Conservation (phyloP, 1,139 yeast genomes). For the Geotrichum cucujoidarum region DNA sequence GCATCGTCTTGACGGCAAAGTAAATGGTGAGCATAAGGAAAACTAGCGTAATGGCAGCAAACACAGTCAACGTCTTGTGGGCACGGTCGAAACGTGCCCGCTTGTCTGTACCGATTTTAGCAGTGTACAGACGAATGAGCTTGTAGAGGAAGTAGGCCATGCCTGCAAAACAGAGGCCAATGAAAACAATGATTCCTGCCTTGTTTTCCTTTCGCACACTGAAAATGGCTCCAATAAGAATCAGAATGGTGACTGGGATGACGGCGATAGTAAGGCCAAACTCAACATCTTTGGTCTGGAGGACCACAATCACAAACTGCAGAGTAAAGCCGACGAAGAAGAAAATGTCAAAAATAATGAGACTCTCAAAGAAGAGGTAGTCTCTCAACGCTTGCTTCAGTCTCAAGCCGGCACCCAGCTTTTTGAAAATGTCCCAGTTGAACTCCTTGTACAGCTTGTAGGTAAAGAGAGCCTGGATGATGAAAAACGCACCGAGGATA, state of each 20-base stretch:
- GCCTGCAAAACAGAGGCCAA: constrained; percentile 42
- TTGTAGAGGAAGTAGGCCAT: constrained; percentile 50
- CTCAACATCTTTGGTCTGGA: constrained; percentile 43
- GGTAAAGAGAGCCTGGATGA: constrained; percentile 39
- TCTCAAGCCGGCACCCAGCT: constrained; percentile 47
- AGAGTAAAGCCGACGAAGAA: constrained; percentile 52
- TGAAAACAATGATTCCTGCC: constrained; percentile 35
- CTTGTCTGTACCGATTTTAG: constrained; percentile 37
- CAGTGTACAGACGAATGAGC: constrained; percentile 46
- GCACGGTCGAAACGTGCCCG: constrained; percentile 43
- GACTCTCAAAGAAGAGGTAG: constrained; percentile 40
- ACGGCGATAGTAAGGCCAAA: constrained; percentile 49
- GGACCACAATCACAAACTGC: constrained; percentile 50
- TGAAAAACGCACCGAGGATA: constrained; percentile 41
- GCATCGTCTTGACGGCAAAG: constrained; percentile 39
- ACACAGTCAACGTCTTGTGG: constrained; percentile 45
- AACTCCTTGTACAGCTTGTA: constrained; percentile 42
- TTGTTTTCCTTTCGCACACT: constrained; percentile 42
- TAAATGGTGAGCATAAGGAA: constrained; percentile 41
- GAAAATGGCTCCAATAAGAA: constrained; percentile 41
- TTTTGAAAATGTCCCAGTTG: constrained; percentile 49
- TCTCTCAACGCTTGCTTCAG: constrained; percentile 42
- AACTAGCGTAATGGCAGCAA: constrained; percentile 46
- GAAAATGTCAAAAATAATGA: constrained; percentile 47
- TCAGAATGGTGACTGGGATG: constrained; percentile 45